phyloP scores from a whole-genome alignment of 148 eudicot species.

The Cornus florida region DNA sequence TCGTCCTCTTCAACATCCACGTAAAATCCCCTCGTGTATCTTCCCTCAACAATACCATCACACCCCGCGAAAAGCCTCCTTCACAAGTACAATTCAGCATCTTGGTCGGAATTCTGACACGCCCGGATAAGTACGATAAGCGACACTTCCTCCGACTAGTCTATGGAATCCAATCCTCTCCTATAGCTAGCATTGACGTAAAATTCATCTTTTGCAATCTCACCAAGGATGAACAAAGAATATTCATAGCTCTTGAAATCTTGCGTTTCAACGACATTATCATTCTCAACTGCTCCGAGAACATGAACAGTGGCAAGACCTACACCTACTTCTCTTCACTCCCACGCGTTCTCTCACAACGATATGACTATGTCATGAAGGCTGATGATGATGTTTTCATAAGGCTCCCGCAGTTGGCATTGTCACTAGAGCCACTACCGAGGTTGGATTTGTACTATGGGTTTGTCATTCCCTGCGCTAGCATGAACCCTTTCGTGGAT shows the following conservation, averaged over 20 bases:
- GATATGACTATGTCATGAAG: constrained; percentile 59
- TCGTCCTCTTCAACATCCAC: constrained; percentile 31
- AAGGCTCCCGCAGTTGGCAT: constrained; percentile 29
- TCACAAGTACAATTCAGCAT: constrained; percentile 28
- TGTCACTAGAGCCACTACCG: constrained; percentile 35
- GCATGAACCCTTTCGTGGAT: constrained; percentile 51
- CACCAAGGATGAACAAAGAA: constrained; percentile 44
- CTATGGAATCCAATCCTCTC: constrained; percentile 48
- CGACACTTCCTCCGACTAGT: constrained; percentile 60
- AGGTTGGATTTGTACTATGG: constrained; percentile 56
- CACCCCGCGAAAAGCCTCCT: not conserved
- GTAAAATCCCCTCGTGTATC: constrained; percentile 20
- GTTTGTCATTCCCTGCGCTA: constrained; percentile 52
- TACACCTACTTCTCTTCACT: constrained; percentile 52
- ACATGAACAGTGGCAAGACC: constrained; percentile 60
- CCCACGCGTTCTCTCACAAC: constrained; percentile 32
- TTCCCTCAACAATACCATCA: constrained; percentile 17
- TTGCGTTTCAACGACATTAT: constrained; percentile 51
- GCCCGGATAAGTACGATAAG: constrained; percentile 35
- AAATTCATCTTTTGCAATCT: constrained; percentile 57
- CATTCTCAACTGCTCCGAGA: constrained; percentile 52
- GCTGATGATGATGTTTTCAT: constrained; percentile 56
- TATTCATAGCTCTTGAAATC: constrained; percentile 44
- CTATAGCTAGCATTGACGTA: constrained; percentile 37
- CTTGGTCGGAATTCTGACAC: constrained; percentile 52